Conservation (phyloP, 768 basidiomycete species). For the Naganishia friedmannii region DNA sequence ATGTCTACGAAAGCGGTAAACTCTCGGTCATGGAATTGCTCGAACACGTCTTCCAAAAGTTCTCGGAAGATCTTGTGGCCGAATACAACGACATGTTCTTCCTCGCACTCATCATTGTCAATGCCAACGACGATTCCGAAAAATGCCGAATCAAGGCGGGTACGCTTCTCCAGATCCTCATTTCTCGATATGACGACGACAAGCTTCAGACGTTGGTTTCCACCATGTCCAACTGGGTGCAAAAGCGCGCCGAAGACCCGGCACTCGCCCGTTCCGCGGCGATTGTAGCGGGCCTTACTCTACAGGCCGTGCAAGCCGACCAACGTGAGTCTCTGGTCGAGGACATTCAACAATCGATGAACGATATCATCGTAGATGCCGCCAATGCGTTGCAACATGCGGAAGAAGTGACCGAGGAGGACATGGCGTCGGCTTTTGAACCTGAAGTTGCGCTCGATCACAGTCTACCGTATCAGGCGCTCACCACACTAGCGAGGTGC, state of each 20-base stretch:
- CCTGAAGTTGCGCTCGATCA: conserved; percentile 62
- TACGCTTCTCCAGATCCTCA: conserved; percentile 72
- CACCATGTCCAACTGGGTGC: conserved; percentile 74
- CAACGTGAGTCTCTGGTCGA: conserved; percentile 56
- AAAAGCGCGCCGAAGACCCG: conserved; percentile 60
- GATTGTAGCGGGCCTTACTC: conserved; percentile 76
- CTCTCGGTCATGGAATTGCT: conserved; percentile 91
- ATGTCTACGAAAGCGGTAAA: conserved; percentile 83
- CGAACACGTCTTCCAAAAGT: conserved; percentile 77
- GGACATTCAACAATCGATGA: conserved; percentile 53
- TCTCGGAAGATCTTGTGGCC: conserved; percentile 62
- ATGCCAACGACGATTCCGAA: conserved; percentile 89
- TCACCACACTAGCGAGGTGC: conserved; percentile 58
- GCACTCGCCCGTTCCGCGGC: conserved; percentile 69
- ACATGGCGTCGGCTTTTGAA: conserved; percentile 34
- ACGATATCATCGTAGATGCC: conserved; percentile 51
- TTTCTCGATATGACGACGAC: conserved; percentile 65
- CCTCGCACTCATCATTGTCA: conserved; percentile 81
- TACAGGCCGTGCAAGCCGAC: conserved; percentile 63
- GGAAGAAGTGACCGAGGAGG: conserved; percentile 54
- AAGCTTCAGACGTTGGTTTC: conserved; percentile 61
- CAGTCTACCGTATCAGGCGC: conserved; percentile 76
- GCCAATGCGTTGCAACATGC: conserved; percentile 52
- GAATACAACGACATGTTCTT: conserved; percentile 88
- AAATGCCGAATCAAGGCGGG: conserved; percentile 87